These are phyloP conservation scores for Diospyros lotus DNA, from an alignment of 148 eudicot genomes.

Conservation along the genomic window DNA sequence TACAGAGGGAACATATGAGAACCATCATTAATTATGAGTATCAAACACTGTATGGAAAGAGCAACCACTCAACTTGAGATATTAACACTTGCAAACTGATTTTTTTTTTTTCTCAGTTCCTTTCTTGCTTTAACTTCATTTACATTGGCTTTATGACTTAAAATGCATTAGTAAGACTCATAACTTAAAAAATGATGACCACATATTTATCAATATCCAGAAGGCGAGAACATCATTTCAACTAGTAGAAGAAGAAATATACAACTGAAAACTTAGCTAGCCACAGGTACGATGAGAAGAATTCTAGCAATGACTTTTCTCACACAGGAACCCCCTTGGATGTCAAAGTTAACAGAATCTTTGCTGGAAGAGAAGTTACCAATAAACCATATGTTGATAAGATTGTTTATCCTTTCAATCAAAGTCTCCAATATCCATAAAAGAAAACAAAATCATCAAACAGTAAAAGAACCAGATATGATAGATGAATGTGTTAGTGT, in stretches of 20 bases:
- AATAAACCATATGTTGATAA: neutral
- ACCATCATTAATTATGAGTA: neutral
- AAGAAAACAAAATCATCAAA: neutral
- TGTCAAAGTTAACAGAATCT: neutral
- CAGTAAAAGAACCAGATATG: neutral
- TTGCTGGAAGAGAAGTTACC: neutral
- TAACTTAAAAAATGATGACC: neutral
- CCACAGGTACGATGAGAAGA: neutral
- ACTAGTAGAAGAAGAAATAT: neutral
- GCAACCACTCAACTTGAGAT: neutral
- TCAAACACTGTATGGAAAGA: neutral
- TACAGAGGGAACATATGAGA: neutral
- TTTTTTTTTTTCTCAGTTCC: neutral
- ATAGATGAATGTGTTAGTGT: neutral
- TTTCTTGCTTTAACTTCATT: neutral
- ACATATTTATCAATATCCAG: neutral
- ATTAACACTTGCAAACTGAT: neutral
- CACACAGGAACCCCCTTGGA: neutral
- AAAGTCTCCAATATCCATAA: neutral
- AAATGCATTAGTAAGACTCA: neutral
- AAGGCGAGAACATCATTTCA: constrained; percentile 2
- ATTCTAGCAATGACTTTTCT: neutral
- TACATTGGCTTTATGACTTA: too few relatives aligned
- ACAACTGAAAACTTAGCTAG: neutral
- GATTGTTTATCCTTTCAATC: neutral